Evolutionary conservation across 116 monocot genomes (phyloP), one percentile per base, ranked within the genome.

Genomic region (Posidonia oceanica): DNA sequence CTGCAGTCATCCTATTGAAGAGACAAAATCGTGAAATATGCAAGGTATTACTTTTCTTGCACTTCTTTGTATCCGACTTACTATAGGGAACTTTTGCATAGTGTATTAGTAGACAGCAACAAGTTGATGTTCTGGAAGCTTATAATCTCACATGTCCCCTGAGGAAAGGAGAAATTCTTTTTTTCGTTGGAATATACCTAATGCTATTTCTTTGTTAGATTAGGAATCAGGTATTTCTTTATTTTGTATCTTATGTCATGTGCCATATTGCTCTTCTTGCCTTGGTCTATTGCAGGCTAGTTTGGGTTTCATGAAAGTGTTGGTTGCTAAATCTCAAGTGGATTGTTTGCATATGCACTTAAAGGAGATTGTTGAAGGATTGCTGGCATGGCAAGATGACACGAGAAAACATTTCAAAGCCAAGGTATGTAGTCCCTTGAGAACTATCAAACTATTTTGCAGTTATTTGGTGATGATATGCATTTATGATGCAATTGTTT

Each of bases 371-470:
- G 82, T 97, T 44, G 89, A 92, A 67, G 97, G 93, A n/a, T 80
- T 97, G 71, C 67, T 97, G 64, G 87, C 80, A 52, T 86, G 93
- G 97, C 85, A 86, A 80, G 82, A 83, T 77, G 76, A 76, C 38
- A 84, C 91, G 7, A 97, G 85, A 75, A 97, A 82, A 54, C 93
- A 92, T 69, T 97, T 97, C 66, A 92, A 89, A 81, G 85, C 92
- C 42, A 97, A 97, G 87, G 97, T 88, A 75, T n/a, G 20, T 20
- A 17, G 13, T 52, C 52, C 36, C 12, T 69, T 61, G 48, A 17
- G 14, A 18, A 71, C 21, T 72, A 5, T 17, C 5, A 64, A 64
- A 12, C 4, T 64, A 14, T 4, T 16, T 38, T 38, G 11, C 20
- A 60, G 7, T 36, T 61, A 21, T 36, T 36, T 0, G 12, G 61